Percentiles rank a stretch among this genome's conserved stretches.
Evolutionary conservation across 768 basidiomycete genomes (phyloP).

Genomic region (Austroboletus eburneus): DNA sequence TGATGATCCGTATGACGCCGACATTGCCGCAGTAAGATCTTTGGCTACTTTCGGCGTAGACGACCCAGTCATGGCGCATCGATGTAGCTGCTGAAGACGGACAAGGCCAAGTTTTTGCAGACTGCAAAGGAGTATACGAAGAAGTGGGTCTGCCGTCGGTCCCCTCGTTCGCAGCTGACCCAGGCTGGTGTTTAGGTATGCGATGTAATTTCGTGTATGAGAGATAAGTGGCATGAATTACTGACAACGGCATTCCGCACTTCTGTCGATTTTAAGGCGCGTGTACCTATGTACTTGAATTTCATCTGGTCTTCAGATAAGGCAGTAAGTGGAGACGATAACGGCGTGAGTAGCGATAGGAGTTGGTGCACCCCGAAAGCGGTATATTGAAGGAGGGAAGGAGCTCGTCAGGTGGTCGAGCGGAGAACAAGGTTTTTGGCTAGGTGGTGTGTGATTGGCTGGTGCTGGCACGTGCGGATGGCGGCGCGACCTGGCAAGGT

Average conservation of each 20-base stretch:
- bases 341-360: slow-evolving; percentile 7
- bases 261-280: slow-evolving; percentile 3
- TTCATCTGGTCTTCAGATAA: slow-evolving; percentile 5
- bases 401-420: slow-evolving; percentile 1
- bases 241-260: slow-evolving; percentile 3
- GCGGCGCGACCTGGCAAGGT: slow-evolving; percentile 3
- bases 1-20: slow-evolving; percentile 86
- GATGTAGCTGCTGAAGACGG: slow-evolving; percentile 79
- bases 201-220: slow-evolving; percentile 12
- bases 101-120: slow-evolving; percentile 65
- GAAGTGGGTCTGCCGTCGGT: slow-evolving; percentile 47
- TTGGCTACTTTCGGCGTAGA: not conserved
- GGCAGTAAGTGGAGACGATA: not conserved
- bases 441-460: too few relatives aligned
- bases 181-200: slow-evolving; percentile 12
- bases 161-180: slow-evolving; percentile 4
- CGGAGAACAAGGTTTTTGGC: not conserved
- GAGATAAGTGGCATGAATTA: slow-evolving; percentile 2
- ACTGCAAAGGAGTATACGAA: slow-evolving; percentile 84
- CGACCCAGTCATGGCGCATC: slow-evolving; percentile 2
- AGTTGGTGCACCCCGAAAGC: slow-evolving; percentile 12
- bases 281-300: slow-evolving; percentile 8
- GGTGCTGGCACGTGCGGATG: slow-evolving; percentile 8
- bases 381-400: slow-evolving; percentile 21
- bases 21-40: slow-evolving; percentile 72